Evolutionary conservation across 2,329 filamentous ascomycete genomes (phyloP), one percentile per base, ranked within the genome.

Genomic region (Nannizzia gypsea): DNA sequence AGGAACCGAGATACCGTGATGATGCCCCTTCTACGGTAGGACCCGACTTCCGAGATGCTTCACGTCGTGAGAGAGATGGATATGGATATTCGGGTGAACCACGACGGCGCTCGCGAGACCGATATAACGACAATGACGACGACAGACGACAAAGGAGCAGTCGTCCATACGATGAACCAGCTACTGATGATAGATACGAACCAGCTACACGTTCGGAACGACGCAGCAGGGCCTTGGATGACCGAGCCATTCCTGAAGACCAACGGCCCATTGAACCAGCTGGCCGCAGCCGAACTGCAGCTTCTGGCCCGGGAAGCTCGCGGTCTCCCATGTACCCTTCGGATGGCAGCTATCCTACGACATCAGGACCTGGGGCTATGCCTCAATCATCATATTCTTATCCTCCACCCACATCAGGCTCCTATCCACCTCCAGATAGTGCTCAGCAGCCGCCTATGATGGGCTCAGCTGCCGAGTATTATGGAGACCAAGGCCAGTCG

Each of bases 401-500:
- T 20, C 5, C n/a, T 26, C 44, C 44, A 26, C 44, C 44, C 9
- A 50, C 44, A 28, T 50, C 44, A 20, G 50, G 50, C n/a, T 54
- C 28, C 26, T 31, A 26, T 28, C 26, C n/a, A 4, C 56, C 56
- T 1, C 28, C 31, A 6, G 56, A 22, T 9, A 46, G 17, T n/a
- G 22, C n/a, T 38, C 57, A 54, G 61, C 58, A 52, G 61, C 66
- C 57, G 20, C 54, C 28, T 9, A 24, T 52, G 40, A 77, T 77
- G 58, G 83, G 83, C 34, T 75, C 76, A 38, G 82, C 82, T 4
- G 78, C 83, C 15, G 81, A 84, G 36, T 86, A 83, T 68, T 86
- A 85, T 67, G 77, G 79, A 48, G 83, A 85, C 67, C 78, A 82
- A 65, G 83, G 83, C 9, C 74, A 85, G 67, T 84, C 81, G 17